These are phyloP conservation scores for Pleoardoris graminearum DNA, from an alignment of 2,329 filamentous ascomycete genomes.

Conservation along the genomic window DNA sequence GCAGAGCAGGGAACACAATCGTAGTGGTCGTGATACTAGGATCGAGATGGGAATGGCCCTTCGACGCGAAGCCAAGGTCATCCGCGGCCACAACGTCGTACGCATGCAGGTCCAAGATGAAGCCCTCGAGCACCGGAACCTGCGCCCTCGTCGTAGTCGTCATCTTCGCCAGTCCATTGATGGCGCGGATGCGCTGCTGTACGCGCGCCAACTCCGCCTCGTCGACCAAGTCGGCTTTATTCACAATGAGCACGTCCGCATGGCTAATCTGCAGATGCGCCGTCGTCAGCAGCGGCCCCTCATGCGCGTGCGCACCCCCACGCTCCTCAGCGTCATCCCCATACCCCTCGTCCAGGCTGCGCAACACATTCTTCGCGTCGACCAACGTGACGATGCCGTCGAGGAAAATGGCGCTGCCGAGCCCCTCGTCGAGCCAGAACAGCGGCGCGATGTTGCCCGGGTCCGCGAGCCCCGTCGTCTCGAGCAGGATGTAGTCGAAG, in stretches of 20 bases:
- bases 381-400: slow-evolving; percentile 96
- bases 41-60: slow-evolving; percentile 90
- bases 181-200: slow-evolving; percentile 72
- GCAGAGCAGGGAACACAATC: slow-evolving; percentile 66
- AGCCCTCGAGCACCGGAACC: slow-evolving; percentile 80
- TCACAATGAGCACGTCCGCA: slow-evolving; percentile 91
- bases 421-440: slow-evolving; percentile 96
- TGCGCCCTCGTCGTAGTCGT: slow-evolving; percentile 78
- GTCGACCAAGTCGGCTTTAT: slow-evolving; percentile 86
- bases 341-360: slow-evolving; percentile 71
- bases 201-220: slow-evolving; percentile 70
- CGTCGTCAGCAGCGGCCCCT: slow-evolving; percentile 77
- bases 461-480: slow-evolving; percentile 93
- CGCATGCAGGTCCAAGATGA: slow-evolving; percentile 86
- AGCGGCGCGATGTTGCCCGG: slow-evolving; percentile 93
- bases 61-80: slow-evolving; percentile 67
- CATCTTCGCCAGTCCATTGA: slow-evolving; percentile 87
- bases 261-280: slow-evolving; percentile 97
- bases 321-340: slow-evolving; percentile 47
- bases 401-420: slow-evolving; percentile 93
- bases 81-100: slow-evolving; percentile 77
- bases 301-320: slow-evolving; percentile 53
- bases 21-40: slow-evolving; percentile 84
- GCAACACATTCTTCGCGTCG: slow-evolving; percentile 89
- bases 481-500: slow-evolving; percentile 96